Conservation (phyloP, 1,139 yeast genomes). For the Arxiozyma bovina region DNA sequence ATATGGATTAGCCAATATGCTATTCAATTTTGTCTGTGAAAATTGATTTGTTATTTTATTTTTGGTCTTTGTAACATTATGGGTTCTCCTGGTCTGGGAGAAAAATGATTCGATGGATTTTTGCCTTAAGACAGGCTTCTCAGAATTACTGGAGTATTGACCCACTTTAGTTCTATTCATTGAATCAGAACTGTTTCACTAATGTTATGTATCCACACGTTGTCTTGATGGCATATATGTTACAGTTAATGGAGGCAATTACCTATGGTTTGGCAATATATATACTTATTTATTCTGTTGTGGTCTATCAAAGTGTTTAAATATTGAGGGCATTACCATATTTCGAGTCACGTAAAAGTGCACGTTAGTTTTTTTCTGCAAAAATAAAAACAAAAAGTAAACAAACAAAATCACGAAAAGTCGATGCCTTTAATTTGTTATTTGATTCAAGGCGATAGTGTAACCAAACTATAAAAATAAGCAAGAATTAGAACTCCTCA, state of each 20-base stretch:
- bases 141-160: neutral
- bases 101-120: constrained; percentile 12
- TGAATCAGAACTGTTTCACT: neutral
- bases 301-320: neutral
- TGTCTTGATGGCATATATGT: neutral
- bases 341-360: neutral
- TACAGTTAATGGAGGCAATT: neutral
- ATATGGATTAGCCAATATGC: neutral
- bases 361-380: neutral
- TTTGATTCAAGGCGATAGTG: no score
- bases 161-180: constrained; percentile 1
- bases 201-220: neutral
- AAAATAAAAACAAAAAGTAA: neutral
- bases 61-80: neutral
- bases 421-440: neutral
- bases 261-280: neutral
- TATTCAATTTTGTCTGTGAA: neutral
- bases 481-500: neutral
- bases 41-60: neutral
- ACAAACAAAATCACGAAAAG: neutral
- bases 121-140: constrained; percentile 6
- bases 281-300: neutral
- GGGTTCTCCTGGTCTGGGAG: constrained; percentile 5
- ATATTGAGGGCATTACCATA: neutral
- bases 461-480: neutral